Conservation (phyloP, 257 asterid genomes). For the Scutellaria baicalensis region DNA sequence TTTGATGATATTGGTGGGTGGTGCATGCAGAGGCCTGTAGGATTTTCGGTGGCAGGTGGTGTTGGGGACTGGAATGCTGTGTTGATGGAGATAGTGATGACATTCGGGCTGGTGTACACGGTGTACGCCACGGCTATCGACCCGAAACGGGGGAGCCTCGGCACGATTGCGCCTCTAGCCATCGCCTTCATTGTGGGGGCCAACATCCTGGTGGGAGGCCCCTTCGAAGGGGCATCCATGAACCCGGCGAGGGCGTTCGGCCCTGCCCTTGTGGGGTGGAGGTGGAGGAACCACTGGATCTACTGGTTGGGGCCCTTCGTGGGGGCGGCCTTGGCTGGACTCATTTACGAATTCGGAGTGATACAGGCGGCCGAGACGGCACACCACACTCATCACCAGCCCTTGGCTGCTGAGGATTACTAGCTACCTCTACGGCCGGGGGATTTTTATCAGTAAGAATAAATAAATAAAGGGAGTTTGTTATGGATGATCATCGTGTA, state of each 20-base stretch:
- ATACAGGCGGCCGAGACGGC: constrained; percentile 32
- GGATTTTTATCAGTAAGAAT: neutral
- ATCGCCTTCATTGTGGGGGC: constrained; percentile 91
- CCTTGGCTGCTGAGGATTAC: constrained; percentile 90
- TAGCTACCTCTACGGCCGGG: neutral
- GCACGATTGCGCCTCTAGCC: constrained; percentile 79
- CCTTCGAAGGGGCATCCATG: constrained; percentile 85
- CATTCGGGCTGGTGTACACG: constrained; percentile 65
- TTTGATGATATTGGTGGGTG: no score
- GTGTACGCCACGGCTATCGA: constrained; percentile 85
- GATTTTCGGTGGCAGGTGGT: constrained; percentile 66
- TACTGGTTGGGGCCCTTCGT: constrained; percentile 94
- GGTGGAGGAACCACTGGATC: constrained; percentile 90
- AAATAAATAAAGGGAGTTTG: neutral
- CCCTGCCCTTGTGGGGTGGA: constrained; percentile 90
- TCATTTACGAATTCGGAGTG: constrained; percentile 70
- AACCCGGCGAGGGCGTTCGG: constrained; percentile 95
- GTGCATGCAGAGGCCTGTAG: constrained; percentile 67
- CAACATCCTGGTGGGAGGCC: constrained; percentile 79
- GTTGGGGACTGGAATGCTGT: constrained; percentile 58
- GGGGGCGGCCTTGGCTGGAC: constrained; percentile 67
- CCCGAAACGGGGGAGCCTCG: constrained; percentile 69
- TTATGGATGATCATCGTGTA: no score
- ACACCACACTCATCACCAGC: constrained; percentile 66
- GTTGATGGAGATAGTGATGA: constrained; percentile 73